These are phyloP conservation scores for Cryptococcus sp. DNA, from an alignment of 1,284 basidiomycete species.

Conservation along the genomic window DNA sequence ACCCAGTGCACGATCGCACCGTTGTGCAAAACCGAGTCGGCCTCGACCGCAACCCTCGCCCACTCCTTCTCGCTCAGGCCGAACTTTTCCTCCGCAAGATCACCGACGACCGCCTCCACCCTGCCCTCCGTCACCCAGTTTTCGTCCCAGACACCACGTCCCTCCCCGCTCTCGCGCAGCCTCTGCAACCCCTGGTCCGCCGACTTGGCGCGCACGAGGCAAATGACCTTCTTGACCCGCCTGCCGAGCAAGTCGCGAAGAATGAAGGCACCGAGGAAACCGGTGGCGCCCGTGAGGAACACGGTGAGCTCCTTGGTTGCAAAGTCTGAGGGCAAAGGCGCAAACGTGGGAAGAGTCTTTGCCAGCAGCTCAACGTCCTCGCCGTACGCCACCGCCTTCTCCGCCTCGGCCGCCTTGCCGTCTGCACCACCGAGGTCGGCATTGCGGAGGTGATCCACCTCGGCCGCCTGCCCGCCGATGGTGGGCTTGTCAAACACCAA, in stretches of 20 bases:
- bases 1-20: conserved; percentile 99
- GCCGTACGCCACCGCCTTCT: conserved; percentile 58
- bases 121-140: conserved; percentile 69
- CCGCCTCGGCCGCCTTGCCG: conserved; percentile 19
- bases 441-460: conserved; percentile 73
- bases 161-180: conserved; percentile 70
- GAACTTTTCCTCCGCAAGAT: conserved; percentile 72
- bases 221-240: conserved; percentile 81
- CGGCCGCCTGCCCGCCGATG: conserved; percentile 71
- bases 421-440: conserved; percentile 61
- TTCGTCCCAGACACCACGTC: conserved; percentile 90
- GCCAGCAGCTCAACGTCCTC: conserved; percentile 71
- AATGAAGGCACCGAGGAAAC: conserved; percentile 94
- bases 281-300: conserved; percentile 95
- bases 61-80: conserved; percentile 69
- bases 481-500: conserved; percentile 92
- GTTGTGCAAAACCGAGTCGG: conserved; percentile 88
- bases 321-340: conserved; percentile 57
- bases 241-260: conserved; percentile 72
- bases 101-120: conserved; percentile 83
- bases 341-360: conserved; percentile 62
- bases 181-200: conserved; percentile 65
- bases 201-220: conserved; percentile 75
- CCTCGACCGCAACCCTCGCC: conserved; percentile 66
- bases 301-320: conserved; percentile 63